phyloP scores from a whole-genome alignment of 495 filamentous ascomycete genomes.

The Neurospora pannonica region DNA sequence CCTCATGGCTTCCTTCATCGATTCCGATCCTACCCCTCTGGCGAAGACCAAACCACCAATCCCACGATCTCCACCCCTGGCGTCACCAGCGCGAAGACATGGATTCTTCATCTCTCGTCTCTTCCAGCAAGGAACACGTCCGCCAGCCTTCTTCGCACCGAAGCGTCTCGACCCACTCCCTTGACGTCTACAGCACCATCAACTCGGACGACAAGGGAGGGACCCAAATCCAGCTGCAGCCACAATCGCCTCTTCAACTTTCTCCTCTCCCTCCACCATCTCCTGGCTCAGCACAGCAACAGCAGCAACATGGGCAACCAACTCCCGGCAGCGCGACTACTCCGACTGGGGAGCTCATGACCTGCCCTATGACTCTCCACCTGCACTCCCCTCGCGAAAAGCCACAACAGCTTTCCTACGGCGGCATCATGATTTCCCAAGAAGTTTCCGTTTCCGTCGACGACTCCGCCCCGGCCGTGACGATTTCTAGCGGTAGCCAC shows the following conservation, averaged over 20 bases:
- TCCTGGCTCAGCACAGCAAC: neutral
- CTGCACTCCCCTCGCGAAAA: conserved; percentile 20
- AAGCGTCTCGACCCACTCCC: conserved; percentile 6
- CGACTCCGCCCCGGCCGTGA: neutral
- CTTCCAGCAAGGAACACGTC: conserved; percentile 10
- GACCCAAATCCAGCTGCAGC: neutral
- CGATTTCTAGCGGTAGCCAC: neutral
- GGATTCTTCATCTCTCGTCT: neutral
- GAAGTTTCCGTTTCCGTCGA: conserved; percentile 27
- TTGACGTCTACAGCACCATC: conserved; percentile 2
- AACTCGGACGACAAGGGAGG: neutral
- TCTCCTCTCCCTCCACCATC: neutral
- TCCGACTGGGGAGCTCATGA: neutral
- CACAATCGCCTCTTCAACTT: neutral
- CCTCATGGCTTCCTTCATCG: neutral
- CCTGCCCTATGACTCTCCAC: neutral
- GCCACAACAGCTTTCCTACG: conserved; percentile 10
- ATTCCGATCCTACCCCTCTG: neutral
- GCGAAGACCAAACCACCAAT: conserved; percentile 3
- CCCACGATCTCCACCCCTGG: neutral
- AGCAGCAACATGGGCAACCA: neutral
- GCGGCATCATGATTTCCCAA: conserved; percentile 35
- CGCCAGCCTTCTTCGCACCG: conserved; percentile 4
- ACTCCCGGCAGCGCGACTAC: neutral
- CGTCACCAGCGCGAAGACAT: neutral